These are phyloP conservation scores for Apiospora sp. DNA, from an alignment of 2,329 filamentous ascomycete genomes.

Conservation along the genomic window DNA sequence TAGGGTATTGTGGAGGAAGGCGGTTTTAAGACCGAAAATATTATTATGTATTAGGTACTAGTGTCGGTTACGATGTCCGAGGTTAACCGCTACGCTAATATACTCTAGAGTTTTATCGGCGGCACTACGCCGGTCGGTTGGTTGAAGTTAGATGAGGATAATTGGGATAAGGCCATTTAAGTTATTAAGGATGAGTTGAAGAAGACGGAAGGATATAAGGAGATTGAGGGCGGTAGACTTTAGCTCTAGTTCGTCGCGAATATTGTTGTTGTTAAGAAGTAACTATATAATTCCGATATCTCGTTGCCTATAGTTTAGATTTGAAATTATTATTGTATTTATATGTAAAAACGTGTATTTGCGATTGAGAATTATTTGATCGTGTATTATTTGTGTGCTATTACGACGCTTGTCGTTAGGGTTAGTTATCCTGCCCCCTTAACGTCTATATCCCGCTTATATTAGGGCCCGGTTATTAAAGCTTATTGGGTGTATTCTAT, in stretches of 20 bases:
- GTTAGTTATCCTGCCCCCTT: background rate
- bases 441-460: background rate
- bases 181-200: conserved; percentile 19
- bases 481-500: background rate
- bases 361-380: too few relatives aligned
- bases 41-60: background rate
- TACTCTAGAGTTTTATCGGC: conserved; percentile 23
- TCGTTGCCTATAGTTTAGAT: too few relatives aligned
- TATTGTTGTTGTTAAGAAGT: conserved; percentile 1
- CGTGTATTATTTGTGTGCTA: background rate
- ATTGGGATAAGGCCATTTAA: conserved; percentile 13
- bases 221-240: background rate
- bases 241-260: background rate
- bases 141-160: conserved; percentile 23
- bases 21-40: background rate
- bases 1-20: background rate
- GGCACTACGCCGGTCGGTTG: conserved; percentile 19
- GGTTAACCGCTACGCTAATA: conserved; percentile 20
- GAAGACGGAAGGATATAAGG: conserved; percentile 15
- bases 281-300: background rate
- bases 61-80: conserved; percentile 5
- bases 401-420: background rate
- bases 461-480: background rate
- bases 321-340: too few relatives aligned
- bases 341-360: too few relatives aligned